Conservation (phyloP, 345 rosid species). For the Reutealis trisperma region DNA sequence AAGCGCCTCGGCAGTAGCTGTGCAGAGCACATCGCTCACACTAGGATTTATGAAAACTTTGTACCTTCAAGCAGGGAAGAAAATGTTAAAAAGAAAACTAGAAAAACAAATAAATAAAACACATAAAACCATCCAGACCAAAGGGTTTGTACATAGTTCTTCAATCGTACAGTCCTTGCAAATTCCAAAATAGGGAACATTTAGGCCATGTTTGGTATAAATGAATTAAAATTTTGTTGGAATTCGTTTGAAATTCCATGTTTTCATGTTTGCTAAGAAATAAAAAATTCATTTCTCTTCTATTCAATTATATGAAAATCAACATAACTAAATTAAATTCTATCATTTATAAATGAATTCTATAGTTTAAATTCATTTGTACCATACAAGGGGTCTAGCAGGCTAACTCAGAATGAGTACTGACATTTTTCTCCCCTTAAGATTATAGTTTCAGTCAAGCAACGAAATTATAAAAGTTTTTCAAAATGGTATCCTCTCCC, state of each 20-base stretch:
- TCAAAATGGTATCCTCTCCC: neutral
- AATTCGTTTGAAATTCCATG: no score
- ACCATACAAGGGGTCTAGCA: neutral
- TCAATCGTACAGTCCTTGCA: neutral
- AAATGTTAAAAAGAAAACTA: neutral
- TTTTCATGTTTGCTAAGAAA: no score
- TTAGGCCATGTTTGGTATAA: neutral
- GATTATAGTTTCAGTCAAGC: neutral
- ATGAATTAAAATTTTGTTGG: no score
- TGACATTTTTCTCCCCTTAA: neutral
- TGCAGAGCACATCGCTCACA: conserved; percentile 93
- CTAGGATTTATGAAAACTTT: conserved; percentile 98
- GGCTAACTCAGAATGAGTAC: neutral
- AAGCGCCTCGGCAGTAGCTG: conserved; percentile 97
- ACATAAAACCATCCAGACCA: neutral
- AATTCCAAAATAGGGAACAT: neutral
- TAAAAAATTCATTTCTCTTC: no score
- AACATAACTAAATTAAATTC: no score
- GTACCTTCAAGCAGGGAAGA: conserved; percentile 64
- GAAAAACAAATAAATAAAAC: neutral
- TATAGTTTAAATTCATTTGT: no score
- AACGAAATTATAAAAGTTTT: neutral
- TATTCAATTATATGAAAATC: no score
- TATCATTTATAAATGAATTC: no score
- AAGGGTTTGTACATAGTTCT: neutral